Evolutionary conservation across 768 basidiomycete species (phyloP), one percentile per base, ranked within the genome.

Genomic region (Cystobasidium tubakii): DNA sequence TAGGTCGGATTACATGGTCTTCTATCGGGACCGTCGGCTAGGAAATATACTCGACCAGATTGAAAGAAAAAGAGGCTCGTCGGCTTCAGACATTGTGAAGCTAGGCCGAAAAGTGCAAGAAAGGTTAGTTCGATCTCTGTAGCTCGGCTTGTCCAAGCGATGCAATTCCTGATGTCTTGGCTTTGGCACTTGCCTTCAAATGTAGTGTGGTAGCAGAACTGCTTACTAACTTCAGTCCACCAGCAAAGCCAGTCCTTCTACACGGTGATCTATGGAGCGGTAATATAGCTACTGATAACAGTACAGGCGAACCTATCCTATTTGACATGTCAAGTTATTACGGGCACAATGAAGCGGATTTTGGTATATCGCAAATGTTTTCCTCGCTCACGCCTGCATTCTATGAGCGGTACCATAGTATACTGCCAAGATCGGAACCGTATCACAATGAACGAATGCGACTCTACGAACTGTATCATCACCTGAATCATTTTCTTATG

Each of bases 391-490:
- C 33, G 9, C 19, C 54, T 39, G 53, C 29, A 19, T 60, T 71
- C 69, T 71, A 71, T 34, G 34, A 71, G 7, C 23, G n/a, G n/a
- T 71, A 71, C 29, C 54, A 71, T 29, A 29, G 36, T 29, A 71
- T 71, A 12, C 29, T 55, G 19, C 69, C 69, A 17, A 36, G 55
- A 39, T 34, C 33, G 7, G 31, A 71, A 36, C 69, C 69, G 34
- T 6, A 71, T 23, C 27, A 71, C 27, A 44, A 71, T 9, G 29
- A 71, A 31, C 9, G 69, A 23, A 36, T n/a, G 69, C 60, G 60
- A 34, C 54, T 71, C 25, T 71, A 71, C 69, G 69, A 71, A 36
- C 36, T 71, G 7, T 71, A 71, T 71, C 69, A 71, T 29, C 69
- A 71, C 33, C 54, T 71, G 12, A 71, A 71, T 25, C 69, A 71